Percentiles rank a stretch among this genome's conserved stretches.
phyloP scores from a whole-genome alignment of 306 rosid species.

The Acacia melanoxylon region DNA sequence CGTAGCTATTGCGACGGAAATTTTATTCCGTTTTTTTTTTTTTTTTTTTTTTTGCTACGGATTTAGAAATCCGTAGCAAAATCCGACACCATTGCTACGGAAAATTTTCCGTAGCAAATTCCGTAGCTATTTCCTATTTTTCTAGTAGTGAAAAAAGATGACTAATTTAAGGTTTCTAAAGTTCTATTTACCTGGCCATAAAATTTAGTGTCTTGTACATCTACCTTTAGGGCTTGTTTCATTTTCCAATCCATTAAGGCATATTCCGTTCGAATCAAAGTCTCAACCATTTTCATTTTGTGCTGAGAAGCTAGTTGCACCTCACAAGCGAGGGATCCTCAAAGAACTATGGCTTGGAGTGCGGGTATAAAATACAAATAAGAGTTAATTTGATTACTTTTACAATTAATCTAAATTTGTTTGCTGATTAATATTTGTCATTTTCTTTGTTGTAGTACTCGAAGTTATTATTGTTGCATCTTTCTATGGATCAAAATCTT shows the following conservation, averaged over 20 bases:
- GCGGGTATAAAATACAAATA: not conserved
- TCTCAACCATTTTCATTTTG: slow-evolving; percentile 26
- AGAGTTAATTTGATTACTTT: not conserved
- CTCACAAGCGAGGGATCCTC: not conserved
- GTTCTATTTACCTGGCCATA: not conserved
- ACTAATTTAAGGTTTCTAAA: not conserved
- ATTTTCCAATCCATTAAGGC: slow-evolving; percentile 23
- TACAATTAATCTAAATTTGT: not conserved
- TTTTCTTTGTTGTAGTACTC: slow-evolving; percentile 6
- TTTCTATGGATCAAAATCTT: not conserved
- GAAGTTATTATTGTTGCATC: no score
- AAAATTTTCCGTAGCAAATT: no score
- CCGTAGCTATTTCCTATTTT: no score
- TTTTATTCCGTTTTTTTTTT: no score
- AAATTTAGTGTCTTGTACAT: not conserved
- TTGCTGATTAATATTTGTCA: not conserved
- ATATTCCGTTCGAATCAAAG: slow-evolving; percentile 15
- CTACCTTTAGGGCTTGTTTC: not conserved
- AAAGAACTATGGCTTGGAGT: slow-evolving; percentile 18
- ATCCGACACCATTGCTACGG: no score
- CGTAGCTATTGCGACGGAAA: no score
- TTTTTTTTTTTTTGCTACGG: no score
- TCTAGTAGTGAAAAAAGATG: no score
- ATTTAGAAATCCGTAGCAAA: no score
- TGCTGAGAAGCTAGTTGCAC: slow-evolving; percentile 5